A percentile compares a stretch with the other conserved stretches of the same genome.
phyloP scores from a whole-genome alignment of 1,284 basidiomycete genomes.

The Taiwanofungus camphoratus region DNA sequence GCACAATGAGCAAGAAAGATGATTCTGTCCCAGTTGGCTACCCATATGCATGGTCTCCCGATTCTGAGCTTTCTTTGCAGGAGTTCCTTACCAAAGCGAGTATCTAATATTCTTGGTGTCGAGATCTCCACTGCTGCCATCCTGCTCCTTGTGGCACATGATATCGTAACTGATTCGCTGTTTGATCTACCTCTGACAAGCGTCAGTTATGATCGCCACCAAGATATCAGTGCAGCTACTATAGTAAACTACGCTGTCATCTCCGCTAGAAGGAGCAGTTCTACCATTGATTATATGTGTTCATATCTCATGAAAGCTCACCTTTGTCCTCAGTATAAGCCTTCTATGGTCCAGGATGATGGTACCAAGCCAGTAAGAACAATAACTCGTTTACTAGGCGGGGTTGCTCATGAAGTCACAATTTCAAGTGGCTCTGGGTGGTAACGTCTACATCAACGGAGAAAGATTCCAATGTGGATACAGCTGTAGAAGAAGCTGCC shows the following conservation, averaged over 20 bases:
- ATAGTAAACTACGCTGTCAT: background rate
- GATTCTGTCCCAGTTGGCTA: slow-evolving; percentile 27
- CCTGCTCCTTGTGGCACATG: too few species aligned
- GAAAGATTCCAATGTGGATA: slow-evolving; percentile 22
- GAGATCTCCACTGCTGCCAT: slow-evolving; percentile 1
- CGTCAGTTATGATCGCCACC: too few species aligned
- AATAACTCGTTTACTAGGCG: background rate
- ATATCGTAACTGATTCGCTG: too few species aligned
- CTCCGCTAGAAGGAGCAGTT: background rate
- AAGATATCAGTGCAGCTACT: slow-evolving; percentile 2
- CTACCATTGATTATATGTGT: background rate
- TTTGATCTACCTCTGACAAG: too few species aligned
- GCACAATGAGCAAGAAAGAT: slow-evolving; percentile 17
- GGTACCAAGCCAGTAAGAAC: slow-evolving; percentile 60
- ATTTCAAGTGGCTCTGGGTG: slow-evolving; percentile 64
- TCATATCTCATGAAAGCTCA: background rate
- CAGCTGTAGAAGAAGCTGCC: slow-evolving; percentile 43
- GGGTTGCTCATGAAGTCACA: background rate
- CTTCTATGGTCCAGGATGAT: slow-evolving; percentile 71
- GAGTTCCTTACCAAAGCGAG: slow-evolving; percentile 45
- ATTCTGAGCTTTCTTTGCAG: slow-evolving; percentile 33
- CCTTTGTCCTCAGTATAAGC: slow-evolving; percentile 49
- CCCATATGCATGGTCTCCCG: slow-evolving; percentile 39
- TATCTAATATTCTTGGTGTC: slow-evolving; percentile 1
- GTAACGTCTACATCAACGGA: slow-evolving; percentile 24